Percentiles rank a stretch among this genome's conserved stretches.
phyloP scores from a whole-genome alignment of 345 rosid species.

The Cardamine resedifolia region DNA sequence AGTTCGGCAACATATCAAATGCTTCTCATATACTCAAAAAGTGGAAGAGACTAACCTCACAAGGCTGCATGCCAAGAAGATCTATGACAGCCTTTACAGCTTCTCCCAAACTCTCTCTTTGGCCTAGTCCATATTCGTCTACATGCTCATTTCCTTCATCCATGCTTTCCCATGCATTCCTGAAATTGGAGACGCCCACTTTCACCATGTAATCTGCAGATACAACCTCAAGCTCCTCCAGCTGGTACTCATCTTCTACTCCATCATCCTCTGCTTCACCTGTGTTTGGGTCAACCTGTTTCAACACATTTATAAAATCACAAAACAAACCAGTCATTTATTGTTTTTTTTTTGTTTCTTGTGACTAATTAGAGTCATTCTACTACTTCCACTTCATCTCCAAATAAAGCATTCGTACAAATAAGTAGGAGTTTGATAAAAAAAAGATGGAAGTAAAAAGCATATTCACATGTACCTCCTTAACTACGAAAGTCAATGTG shows the following conservation, averaged over 20 bases:
- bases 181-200: constrained; percentile 88
- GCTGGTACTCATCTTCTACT: constrained; percentile 95
- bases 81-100: constrained; percentile 80
- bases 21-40: background rate
- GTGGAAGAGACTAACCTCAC: constrained; percentile 61
- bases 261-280: constrained; percentile 97
- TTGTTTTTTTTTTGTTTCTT: background rate
- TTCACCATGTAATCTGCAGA: constrained; percentile 88
- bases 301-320: constrained; percentile 3
- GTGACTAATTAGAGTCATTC: background rate
- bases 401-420: background rate
- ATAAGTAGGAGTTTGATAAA: background rate
- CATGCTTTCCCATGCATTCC: constrained; percentile 97
- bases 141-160: constrained; percentile 72
- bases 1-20: background rate
- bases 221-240: constrained; percentile 95
- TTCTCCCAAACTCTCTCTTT: constrained; percentile 82
- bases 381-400: background rate
- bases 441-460: constrained; percentile 8
- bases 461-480: constrained; percentile 58
- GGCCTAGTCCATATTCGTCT: constrained; percentile 97
- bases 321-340: background rate
- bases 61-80: constrained; percentile 99
- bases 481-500: constrained; percentile 78
- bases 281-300: constrained; percentile 83